Percentiles rank a stretch among this genome's conserved stretches.
These are phyloP conservation scores for Aureobasidium leucospermi DNA, from an alignment of 2,329 filamentous ascomycete genomes.

Conservation along the genomic window DNA sequence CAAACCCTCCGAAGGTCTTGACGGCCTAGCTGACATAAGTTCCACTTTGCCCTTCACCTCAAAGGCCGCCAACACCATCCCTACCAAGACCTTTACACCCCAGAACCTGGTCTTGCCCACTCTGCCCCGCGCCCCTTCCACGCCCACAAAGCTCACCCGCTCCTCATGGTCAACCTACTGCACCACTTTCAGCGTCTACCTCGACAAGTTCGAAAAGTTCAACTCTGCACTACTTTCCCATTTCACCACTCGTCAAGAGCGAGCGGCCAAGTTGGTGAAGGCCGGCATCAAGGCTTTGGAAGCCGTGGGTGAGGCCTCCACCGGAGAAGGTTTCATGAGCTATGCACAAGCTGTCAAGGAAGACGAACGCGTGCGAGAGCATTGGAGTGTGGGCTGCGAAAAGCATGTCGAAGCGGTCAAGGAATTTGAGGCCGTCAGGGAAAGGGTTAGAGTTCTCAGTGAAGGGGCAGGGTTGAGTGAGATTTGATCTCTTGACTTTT, in stretches of 20 bases:
- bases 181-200: constrained; percentile 47
- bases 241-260: constrained; percentile 46
- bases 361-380: constrained; percentile 55
- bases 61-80: constrained; percentile 38
- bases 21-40: constrained; percentile 46
- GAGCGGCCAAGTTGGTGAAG: constrained; percentile 29
- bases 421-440: constrained; percentile 47
- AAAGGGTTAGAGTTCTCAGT: constrained; percentile 29
- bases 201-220: constrained; percentile 47
- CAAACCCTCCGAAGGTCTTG: constrained; percentile 47
- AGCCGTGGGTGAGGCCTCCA: constrained; percentile 41
- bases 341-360: constrained; percentile 47
- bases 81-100: constrained; percentile 33
- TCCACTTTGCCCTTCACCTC: constrained; percentile 53
- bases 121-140: constrained; percentile 36
- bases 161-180: constrained; percentile 46
- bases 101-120: constrained; percentile 46
- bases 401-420: constrained; percentile 53
- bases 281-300: constrained; percentile 43
- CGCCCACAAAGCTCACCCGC: constrained; percentile 38
- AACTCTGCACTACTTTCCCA: constrained; percentile 49
- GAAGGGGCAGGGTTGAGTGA: constrained; percentile 12
- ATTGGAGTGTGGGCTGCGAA: constrained; percentile 54
- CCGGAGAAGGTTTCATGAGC: constrained; percentile 41
- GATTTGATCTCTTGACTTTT: neutral